Conservation (phyloP, 768 basidiomycete species). For the Russula sp. region DNA sequence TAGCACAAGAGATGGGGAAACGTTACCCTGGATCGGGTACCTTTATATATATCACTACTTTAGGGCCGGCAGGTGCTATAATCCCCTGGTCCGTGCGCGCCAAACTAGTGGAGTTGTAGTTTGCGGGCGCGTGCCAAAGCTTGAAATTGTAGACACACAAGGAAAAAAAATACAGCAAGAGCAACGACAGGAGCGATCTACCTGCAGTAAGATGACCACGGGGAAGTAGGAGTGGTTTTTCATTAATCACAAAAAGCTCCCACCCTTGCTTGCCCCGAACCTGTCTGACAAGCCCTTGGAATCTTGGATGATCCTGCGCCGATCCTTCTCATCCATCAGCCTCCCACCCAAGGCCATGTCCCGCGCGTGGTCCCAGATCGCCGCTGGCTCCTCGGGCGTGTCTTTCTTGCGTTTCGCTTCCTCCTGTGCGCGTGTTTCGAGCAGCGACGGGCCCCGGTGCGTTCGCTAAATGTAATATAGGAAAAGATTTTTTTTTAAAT, state of each 20-base stretch:
- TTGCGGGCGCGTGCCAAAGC: too few species aligned
- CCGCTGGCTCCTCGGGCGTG: constrained; percentile 48
- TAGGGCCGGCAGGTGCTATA: constrained; percentile 15
- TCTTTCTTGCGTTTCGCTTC: constrained; percentile 37
- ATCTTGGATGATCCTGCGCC: constrained; percentile 72
- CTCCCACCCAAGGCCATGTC: constrained; percentile 87
- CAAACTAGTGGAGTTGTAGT: not conserved
- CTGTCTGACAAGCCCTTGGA: constrained; percentile 75
- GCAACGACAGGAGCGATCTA: not conserved
- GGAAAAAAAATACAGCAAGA: not conserved
- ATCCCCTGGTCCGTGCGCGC: constrained; percentile 16
- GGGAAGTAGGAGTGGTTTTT: not conserved
- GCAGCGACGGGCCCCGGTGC: constrained; percentile 24
- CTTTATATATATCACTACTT: constrained; percentile 29
- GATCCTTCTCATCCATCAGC: constrained; percentile 82
- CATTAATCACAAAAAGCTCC: constrained; percentile 45
- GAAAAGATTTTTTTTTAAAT: too few species aligned
- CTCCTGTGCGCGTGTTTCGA: constrained; percentile 36
- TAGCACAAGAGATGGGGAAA: constrained; percentile 62
- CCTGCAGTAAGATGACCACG: not conserved
- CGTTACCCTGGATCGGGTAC: not conserved
- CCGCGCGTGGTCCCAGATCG: constrained; percentile 86
- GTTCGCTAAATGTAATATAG: constrained; percentile 22
- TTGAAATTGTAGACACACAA: too few species aligned
- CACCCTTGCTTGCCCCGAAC: constrained; percentile 68